phyloP scores from a whole-genome alignment of 176 grass and related monocot genomes.

The Oryza officinalis region DNA sequence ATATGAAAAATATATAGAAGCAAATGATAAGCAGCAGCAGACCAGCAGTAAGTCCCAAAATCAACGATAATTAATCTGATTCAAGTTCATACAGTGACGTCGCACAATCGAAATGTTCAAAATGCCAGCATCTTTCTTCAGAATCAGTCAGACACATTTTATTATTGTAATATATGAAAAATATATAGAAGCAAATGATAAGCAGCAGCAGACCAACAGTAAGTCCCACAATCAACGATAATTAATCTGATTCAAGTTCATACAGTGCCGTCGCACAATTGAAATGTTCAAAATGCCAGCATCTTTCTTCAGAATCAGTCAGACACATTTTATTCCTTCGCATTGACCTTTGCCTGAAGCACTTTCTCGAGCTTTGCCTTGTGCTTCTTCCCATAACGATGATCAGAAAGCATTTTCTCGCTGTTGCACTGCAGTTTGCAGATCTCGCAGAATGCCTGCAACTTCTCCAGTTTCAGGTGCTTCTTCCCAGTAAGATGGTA shows the following conservation, averaged over 20 bases:
- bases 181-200: background rate
- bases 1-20: background rate
- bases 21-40: background rate
- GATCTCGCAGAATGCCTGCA: background rate
- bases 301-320: background rate
- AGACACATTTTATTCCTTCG: background rate
- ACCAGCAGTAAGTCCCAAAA: background rate
- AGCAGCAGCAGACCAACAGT: background rate
- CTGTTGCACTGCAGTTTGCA: slow-evolving; percentile 36
- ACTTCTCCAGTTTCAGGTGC: background rate
- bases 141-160: background rate
- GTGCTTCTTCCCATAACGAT: slow-evolving; percentile 9
- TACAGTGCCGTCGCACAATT: background rate
- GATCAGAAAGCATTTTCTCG: slow-evolving; percentile 16
- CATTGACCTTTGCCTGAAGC: slow-evolving; percentile 13
- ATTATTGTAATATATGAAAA: background rate
- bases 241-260: background rate
- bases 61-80: background rate
- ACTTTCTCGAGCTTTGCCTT: background rate
- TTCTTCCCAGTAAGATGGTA: background rate
- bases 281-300: background rate
- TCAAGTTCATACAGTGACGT: background rate
- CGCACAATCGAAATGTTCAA: background rate
- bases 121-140: background rate
- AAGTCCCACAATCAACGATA: background rate